These are phyloP conservation scores for Byssochlamys sp. DNA, from an alignment of 2,329 filamentous ascomycete genomes.

Conservation along the genomic window DNA sequence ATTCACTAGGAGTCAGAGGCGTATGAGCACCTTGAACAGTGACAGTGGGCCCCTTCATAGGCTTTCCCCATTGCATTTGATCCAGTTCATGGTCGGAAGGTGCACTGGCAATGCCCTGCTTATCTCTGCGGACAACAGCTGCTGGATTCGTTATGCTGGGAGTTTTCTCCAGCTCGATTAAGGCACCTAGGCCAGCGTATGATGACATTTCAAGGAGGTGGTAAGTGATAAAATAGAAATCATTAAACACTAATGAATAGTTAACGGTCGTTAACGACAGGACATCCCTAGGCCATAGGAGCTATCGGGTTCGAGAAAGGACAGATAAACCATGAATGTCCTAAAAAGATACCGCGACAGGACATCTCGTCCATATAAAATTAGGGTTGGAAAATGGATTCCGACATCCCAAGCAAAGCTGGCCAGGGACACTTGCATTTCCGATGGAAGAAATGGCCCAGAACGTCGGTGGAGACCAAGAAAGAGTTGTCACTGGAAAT, in stretches of 20 bases:
- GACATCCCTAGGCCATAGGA: neutral
- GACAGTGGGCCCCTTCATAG: neutral
- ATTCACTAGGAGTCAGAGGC: conserved; percentile 13
- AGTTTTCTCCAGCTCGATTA: conserved; percentile 35
- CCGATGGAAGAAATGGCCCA: neutral
- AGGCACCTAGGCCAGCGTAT: conserved; percentile 23
- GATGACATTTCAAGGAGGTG: conserved; percentile 23
- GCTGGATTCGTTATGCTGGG: conserved; percentile 28
- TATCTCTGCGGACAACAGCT: conserved; percentile 23
- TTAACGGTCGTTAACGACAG: neutral
- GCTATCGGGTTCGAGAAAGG: neutral
- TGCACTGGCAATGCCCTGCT: conserved; percentile 12
- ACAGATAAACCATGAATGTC: neutral
- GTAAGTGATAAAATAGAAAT: neutral
- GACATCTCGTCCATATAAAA: neutral
- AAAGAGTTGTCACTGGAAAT: neutral
- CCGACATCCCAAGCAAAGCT: neutral
- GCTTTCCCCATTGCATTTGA: conserved; percentile 6
- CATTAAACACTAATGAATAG: neutral
- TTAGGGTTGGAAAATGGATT: conserved; percentile 2
- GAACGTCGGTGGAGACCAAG: conserved; percentile 1
- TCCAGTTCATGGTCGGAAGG: conserved; percentile 14
- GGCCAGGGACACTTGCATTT: neutral
- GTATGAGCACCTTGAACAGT: conserved; percentile 4
- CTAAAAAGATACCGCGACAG: neutral